These are phyloP conservation scores for Hortaea sp. DNA, from an alignment of 2,329 filamentous ascomycete genomes.

Conservation along the genomic window DNA sequence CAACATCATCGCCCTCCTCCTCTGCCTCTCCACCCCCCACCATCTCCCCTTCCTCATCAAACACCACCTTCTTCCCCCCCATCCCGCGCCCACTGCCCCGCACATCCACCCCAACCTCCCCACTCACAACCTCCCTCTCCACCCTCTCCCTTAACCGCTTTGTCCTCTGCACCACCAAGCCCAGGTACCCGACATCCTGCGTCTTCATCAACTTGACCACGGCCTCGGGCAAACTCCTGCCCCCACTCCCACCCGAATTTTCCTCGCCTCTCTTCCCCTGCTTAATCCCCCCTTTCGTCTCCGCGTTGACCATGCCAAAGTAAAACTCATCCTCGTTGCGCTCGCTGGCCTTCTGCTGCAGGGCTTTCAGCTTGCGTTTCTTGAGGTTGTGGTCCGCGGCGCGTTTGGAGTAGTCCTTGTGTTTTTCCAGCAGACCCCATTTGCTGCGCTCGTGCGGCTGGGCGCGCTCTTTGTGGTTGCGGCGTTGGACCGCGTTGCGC, in stretches of 20 bases:
- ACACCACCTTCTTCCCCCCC: conserved; percentile 27
- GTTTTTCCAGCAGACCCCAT: conserved; percentile 89
- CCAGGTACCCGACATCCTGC: conserved; percentile 53
- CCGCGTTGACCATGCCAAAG: conserved; percentile 52
- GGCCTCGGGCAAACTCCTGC: conserved; percentile 39
- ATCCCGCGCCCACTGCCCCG: conserved; percentile 21
- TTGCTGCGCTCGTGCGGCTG: conserved; percentile 75
- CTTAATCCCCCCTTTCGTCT: conserved; percentile 37
- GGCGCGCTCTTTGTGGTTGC: conserved; percentile 80
- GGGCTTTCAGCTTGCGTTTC: conserved; percentile 47
- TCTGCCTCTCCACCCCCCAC: neutral
- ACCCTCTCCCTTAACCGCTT: conserved; percentile 44
- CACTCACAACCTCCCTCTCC: conserved; percentile 24
- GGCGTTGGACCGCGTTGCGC: conserved; percentile 60
- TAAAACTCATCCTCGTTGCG: conserved; percentile 58
- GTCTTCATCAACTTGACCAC: conserved; percentile 56
- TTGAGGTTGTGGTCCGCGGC: conserved; percentile 55
- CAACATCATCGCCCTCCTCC: conserved; percentile 7
- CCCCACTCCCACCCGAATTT: conserved; percentile 18
- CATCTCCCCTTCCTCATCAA: conserved; percentile 25
- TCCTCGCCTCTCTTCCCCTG: conserved; percentile 36
- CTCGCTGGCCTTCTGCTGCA: conserved; percentile 50
- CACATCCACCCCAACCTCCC: conserved; percentile 29
- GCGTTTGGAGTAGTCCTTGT: conserved; percentile 67
- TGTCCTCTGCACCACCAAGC: conserved; percentile 47